Evolutionary conservation across 768 basidiomycete species (phyloP), one percentile per base, ranked within the genome.

Genomic region (Amanita brunnescens): DNA sequence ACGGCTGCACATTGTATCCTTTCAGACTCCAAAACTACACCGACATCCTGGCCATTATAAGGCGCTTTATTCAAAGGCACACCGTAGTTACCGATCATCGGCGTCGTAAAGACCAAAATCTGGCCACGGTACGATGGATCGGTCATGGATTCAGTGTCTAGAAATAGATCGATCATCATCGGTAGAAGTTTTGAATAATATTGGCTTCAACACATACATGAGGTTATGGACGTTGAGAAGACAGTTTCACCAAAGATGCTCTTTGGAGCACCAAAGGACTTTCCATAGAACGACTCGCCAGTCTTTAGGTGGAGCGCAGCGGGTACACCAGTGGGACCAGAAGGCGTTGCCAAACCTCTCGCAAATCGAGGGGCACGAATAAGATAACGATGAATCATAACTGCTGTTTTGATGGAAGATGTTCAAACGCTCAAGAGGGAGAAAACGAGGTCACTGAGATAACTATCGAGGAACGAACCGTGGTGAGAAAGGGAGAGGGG

Each of bases 91-190:
- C 96, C 96, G 57, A 99, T 96, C 68, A 99, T 81, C 8, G 96
- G 96, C 0, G 94, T 87, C 39, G 96, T 99, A 73, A 99, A 99
- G 52, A 99, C 96, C 56, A 99, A 80, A 62, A 99, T 95, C 69
- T 99, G 96, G 46, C 91, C 87, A 30, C 91, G 88, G 69, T 99
- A 98, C 6, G 96, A 98, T 6, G 96, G 96, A 66, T 99, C 96
- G 33, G 96, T 99, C 96, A 99, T 97, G 6, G 92, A 96, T 70
- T 99, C 96, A 42, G 95, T 98, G 67, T 99, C 93, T 95, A 62
- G 35, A 39, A 38, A 55, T 51, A 48, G 56, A 44, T 13, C 47
- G 10, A 55, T 57, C 21, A 42, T 37, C n/a, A 26, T 16, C 23
- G 7, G 45, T 49, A 5, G 29, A 21, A 13, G 16, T n/a, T 42